Evolutionary conservation across 1,139 yeast species (phyloP).

Genomic region (Yamadazyma buinensis): DNA sequence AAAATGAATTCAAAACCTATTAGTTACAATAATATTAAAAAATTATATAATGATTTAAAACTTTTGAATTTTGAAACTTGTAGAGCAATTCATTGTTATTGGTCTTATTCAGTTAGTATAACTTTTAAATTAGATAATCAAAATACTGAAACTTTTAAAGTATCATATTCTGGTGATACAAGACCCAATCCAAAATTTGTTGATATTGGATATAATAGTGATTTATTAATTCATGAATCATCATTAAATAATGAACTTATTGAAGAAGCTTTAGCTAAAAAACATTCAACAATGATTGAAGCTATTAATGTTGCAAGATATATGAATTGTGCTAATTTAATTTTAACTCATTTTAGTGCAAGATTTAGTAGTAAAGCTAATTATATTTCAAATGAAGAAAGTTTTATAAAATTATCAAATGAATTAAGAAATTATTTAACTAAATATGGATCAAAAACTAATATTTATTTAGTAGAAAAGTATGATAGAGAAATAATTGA

Average conservation of each 20-base stretch:
- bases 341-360: constrained; percentile 90
- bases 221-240: constrained; percentile 86
- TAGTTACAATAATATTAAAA: constrained; percentile 13
- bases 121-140: constrained; percentile 34
- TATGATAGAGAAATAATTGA: constrained; percentile 8
- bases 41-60: constrained; percentile 24
- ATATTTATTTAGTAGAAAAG: constrained; percentile 23
- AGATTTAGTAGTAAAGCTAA: constrained; percentile 72
- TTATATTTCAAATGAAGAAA: constrained; percentile 24
- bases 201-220: constrained; percentile 64
- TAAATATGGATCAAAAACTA: constrained; percentile 18
- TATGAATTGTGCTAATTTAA: constrained; percentile 70
- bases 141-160: constrained; percentile 45
- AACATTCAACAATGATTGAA: constrained; percentile 88
- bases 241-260: constrained; percentile 77
- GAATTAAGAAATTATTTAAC: constrained; percentile 25
- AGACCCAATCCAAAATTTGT: constrained; percentile 69
- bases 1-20: constrained; percentile 18
- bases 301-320: constrained; percentile 67
- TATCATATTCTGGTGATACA: constrained; percentile 94
- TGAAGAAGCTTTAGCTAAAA: constrained; percentile 79
- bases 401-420: constrained; percentile 19
- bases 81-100: constrained; percentile 79
- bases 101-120: constrained; percentile 73
- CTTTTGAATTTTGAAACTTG: constrained; percentile 49